Evolutionary conservation across 1,284 basidiomycete species (phyloP).

Genomic region (Grifola frondosa): DNA sequence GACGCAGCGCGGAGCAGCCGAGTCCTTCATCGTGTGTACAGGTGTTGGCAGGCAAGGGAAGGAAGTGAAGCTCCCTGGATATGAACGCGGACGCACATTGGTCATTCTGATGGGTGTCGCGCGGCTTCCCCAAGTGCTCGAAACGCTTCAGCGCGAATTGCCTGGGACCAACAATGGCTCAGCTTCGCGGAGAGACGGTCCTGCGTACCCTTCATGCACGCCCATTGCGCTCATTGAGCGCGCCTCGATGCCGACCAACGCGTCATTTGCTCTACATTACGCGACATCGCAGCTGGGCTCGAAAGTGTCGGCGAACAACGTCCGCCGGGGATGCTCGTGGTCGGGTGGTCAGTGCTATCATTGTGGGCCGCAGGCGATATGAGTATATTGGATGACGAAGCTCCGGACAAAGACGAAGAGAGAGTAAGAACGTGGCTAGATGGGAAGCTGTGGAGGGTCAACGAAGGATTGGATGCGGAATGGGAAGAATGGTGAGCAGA

Average conservation of each 20-base stretch:
- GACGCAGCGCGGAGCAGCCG: constrained; percentile 93
- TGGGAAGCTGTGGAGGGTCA: constrained; percentile 52
- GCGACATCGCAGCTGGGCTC: constrained; percentile 70
- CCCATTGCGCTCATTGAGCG: constrained; percentile 95
- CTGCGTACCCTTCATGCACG: constrained; percentile 69
- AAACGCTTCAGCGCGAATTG: constrained; percentile 48
- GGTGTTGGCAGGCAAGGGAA: constrained; percentile 90
- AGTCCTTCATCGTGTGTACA: constrained; percentile 87
- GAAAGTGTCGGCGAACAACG: constrained; percentile 81
- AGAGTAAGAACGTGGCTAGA: constrained; percentile 61
- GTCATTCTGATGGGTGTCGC: constrained; percentile 96
- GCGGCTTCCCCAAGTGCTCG: constrained; percentile 71
- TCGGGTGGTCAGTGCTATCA: constrained; percentile 86
- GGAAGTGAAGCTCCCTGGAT: constrained; percentile 83
- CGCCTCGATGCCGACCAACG: constrained; percentile 90
- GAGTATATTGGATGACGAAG: constrained; percentile 49
- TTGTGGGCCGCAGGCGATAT: constrained; percentile 57
- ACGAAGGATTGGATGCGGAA: constrained; percentile 54
- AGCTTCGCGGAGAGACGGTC: constrained; percentile 44
- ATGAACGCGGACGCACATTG: constrained; percentile 79
- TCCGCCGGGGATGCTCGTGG: constrained; percentile 93
- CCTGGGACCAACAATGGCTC: constrained; percentile 3
- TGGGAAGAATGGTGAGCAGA: constrained; percentile 43
- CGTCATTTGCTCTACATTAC: constrained; percentile 79
- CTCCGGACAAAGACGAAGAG: constrained; percentile 43